phyloP scores from a whole-genome alignment of 2,329 filamentous ascomycete species.

The Huntiella moniliformis region DNA sequence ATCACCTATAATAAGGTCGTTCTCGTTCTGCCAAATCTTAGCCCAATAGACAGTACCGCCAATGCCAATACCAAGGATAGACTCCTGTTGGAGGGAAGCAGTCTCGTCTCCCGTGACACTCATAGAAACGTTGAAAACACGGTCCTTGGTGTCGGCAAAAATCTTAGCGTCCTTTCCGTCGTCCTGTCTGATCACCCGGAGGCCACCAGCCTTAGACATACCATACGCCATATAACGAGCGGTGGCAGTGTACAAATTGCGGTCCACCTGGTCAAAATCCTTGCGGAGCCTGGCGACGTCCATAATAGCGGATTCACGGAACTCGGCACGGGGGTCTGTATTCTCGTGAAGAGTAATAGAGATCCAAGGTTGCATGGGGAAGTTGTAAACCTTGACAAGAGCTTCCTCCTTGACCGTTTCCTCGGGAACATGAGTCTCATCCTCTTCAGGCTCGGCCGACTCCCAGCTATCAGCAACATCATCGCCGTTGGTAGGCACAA shows the following conservation, averaged over 20 bases:
- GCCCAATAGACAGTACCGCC: conserved; percentile 97
- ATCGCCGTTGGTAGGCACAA: conserved; percentile 2
- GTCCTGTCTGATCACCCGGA: conserved; percentile 85
- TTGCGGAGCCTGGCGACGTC: conserved; percentile 92
- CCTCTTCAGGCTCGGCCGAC: conserved; percentile 59
- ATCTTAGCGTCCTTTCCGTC: conserved; percentile 82
- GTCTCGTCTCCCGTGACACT: conserved; percentile 35
- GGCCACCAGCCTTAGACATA: conserved; percentile 78
- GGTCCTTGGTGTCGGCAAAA: conserved; percentile 78
- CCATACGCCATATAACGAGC: conserved; percentile 87
- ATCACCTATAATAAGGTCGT: conserved; percentile 55
- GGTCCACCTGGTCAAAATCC: conserved; percentile 92
- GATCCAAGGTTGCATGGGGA: conserved; percentile 92
- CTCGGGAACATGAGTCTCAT: conserved; percentile 33
- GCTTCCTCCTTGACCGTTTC: conserved; percentile 3
- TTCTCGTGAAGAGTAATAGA: conserved; percentile 57
- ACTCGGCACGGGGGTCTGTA: conserved; percentile 37
- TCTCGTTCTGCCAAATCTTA: conserved; percentile 54
- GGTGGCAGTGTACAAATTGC: conserved; percentile 76
- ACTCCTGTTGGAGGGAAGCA: conserved; percentile 39
- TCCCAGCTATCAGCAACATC: conserved; percentile 73
- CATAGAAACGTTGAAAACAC: conserved; percentile 83
- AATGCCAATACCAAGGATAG: conserved; percentile 79
- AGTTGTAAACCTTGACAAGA: conserved; percentile 67
- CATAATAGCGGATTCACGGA: conserved; percentile 67